Percentiles rank a stretch among this genome's conserved stretches.
These are phyloP conservation scores for Wallacemonas sp. DNA, from an alignment of 208 protist species.

Conservation along the genomic window DNA sequence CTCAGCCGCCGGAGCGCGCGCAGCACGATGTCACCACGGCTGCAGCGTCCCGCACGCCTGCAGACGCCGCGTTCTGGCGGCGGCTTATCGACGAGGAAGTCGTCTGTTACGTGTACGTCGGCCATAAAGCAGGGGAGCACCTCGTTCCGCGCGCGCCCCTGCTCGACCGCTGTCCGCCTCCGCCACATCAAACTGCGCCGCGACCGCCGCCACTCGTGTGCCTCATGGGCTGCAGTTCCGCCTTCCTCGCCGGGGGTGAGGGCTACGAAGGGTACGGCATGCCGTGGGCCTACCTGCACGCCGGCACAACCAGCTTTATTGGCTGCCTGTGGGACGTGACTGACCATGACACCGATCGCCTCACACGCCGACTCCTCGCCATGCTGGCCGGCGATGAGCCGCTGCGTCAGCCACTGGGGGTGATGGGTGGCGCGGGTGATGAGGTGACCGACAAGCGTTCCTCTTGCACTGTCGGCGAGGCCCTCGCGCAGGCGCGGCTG, in stretches of 20 bases:
- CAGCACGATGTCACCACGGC: too few species aligned
- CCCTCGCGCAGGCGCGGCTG: constrained; percentile 36
- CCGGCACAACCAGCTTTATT: constrained; percentile 46
- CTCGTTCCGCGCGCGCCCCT: constrained; percentile 33
- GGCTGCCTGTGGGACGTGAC: constrained; percentile 83
- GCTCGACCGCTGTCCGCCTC: constrained; percentile 45
- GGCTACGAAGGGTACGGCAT: constrained; percentile 52
- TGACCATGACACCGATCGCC: constrained; percentile 72
- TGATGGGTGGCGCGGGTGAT: background rate
- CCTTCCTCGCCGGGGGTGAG: constrained; percentile 28
- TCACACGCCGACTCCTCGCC: constrained; percentile 45
- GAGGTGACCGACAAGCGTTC: background rate
- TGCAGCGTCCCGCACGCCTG: background rate
- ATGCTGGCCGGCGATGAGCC: background rate
- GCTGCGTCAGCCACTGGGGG: background rate
- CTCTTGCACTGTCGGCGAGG: constrained; percentile 34
- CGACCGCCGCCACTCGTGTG: constrained; percentile 23
- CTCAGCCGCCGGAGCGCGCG: too few species aligned
- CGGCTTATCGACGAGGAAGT: constrained; percentile 18
- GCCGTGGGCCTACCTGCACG: constrained; percentile 74
- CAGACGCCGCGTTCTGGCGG: constrained; percentile 2
- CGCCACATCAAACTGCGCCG: background rate
- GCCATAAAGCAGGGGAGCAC: constrained; percentile 61
- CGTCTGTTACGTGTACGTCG: constrained; percentile 60
- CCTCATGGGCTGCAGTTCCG: constrained; percentile 87